phyloP scores from a whole-genome alignment of 2,329 filamentous ascomycete genomes.

The Xylaria sp. region DNA sequence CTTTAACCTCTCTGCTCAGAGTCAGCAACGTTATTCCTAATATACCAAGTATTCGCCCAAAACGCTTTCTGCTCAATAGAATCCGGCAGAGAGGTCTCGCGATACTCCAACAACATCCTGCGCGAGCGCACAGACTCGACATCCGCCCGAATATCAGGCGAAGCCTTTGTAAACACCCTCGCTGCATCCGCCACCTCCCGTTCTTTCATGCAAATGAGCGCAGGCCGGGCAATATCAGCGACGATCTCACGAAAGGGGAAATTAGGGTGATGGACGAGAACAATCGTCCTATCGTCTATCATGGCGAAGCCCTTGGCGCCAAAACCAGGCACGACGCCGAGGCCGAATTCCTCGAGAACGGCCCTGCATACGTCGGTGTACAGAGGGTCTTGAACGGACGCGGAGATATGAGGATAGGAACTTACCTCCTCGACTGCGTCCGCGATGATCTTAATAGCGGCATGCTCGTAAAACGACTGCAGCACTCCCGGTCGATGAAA shows the following conservation, averaged over 20 bases:
- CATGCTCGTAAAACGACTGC: conserved; percentile 15
- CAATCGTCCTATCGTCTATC: conserved; percentile 36
- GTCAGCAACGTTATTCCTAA: neutral
- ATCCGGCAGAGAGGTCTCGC: neutral
- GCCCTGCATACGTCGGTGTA: conserved; percentile 33
- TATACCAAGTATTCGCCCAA: conserved; percentile 23
- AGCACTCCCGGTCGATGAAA: neutral
- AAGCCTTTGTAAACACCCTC: too few relatives aligned
- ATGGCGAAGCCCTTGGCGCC: conserved; percentile 38
- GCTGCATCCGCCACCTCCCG: neutral
- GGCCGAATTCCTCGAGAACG: conserved; percentile 14
- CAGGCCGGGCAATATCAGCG: conserved; percentile 36
- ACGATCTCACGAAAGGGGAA: conserved; percentile 35
- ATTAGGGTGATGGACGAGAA: conserved; percentile 26
- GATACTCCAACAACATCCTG: conserved; percentile 36
- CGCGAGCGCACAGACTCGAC: conserved; percentile 23
- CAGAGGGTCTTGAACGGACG: conserved; percentile 22
- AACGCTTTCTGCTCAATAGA: neutral
- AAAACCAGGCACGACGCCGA: conserved; percentile 32
- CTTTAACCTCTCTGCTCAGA: neutral
- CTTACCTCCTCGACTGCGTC: conserved; percentile 17
- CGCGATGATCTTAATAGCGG: conserved; percentile 23
- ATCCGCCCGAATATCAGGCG: conserved; percentile 4
- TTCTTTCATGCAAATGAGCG: conserved; percentile 32
- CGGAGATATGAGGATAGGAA: accelerated